phyloP scores from a whole-genome alignment of 768 basidiomycete species.

The Leccinum variicolor region DNA sequence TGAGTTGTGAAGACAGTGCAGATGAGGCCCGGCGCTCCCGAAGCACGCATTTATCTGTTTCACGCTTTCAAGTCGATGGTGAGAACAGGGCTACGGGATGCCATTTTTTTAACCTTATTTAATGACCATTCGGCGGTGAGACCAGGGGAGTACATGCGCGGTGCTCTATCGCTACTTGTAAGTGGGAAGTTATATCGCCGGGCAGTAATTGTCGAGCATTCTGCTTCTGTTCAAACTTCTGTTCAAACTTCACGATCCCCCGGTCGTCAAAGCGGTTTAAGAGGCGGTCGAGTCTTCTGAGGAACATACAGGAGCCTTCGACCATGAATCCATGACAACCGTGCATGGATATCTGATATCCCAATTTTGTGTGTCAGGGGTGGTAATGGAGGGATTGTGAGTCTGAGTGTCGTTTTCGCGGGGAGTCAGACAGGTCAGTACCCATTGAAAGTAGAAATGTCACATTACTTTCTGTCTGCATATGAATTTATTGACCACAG shows the following conservation, averaged over 20 bases:
- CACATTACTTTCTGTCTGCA: neutral
- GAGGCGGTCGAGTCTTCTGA: neutral
- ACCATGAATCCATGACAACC: neutral
- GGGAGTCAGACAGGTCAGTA: neutral
- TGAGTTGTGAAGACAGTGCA: neutral
- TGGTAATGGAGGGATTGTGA: neutral
- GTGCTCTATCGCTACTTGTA: neutral
- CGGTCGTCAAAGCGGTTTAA: neutral
- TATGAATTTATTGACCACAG: neutral
- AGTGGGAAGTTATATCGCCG: neutral
- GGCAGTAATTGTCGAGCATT: neutral
- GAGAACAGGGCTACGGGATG: neutral
- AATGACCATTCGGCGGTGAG: neutral
- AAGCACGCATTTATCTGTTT: neutral
- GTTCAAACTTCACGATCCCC: no score
- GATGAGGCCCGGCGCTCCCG: neutral
- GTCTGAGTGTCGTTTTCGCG: no score
- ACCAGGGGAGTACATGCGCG: neutral
- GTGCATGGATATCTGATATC: neutral
- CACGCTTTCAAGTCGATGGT: neutral
- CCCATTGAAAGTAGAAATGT: neutral
- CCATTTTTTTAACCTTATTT: neutral
- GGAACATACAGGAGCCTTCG: neutral
- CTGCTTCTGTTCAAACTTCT: neutral
- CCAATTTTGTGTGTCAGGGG: neutral